Evolutionary conservation across 176 grass and related monocot genomes (phyloP).

Genomic region (Microstegium vimineum): DNA sequence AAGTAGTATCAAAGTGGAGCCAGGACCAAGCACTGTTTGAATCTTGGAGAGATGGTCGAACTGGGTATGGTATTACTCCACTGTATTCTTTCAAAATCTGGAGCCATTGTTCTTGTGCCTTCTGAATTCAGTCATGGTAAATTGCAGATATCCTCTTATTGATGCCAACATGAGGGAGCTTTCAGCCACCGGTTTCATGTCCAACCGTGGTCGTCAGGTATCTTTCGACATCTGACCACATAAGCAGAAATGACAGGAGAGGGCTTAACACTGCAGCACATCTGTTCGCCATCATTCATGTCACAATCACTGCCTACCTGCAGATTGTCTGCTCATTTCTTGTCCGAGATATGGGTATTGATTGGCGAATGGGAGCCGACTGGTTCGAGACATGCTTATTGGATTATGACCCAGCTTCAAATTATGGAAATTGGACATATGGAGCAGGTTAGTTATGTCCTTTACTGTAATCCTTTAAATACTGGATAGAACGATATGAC

Average conservation of each 20-base stretch:
- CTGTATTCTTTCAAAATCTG: background rate
- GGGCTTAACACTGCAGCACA: background rate
- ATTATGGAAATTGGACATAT: conserved; percentile 98
- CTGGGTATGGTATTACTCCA: conserved; percentile 43
- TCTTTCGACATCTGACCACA: background rate
- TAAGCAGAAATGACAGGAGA: background rate
- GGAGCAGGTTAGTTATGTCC: conserved; percentile 55
- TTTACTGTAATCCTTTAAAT: background rate
- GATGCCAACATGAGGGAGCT: conserved; percentile 98
- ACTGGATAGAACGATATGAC: background rate
- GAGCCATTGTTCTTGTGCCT: background rate
- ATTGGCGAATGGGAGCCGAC: conserved; percentile 92
- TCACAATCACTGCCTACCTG: background rate
- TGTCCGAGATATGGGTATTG: conserved; percentile 90
- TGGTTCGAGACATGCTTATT: conserved; percentile 90
- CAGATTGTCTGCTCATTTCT: conserved; percentile 98
- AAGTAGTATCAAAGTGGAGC: conserved; percentile 64
- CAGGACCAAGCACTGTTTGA: conserved; percentile 64
- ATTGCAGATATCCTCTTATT: conserved; percentile 77
- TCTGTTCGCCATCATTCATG: background rate
- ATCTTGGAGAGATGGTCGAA: conserved; percentile 79
- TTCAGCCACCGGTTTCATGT: conserved; percentile 83
- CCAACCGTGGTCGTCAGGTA: conserved; percentile 84
- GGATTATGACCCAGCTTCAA: conserved; percentile 90
- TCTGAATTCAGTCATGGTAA: conserved; percentile 3